phyloP scores from a whole-genome alignment of 345 rosid species.

The Gossypium bickii region DNA sequence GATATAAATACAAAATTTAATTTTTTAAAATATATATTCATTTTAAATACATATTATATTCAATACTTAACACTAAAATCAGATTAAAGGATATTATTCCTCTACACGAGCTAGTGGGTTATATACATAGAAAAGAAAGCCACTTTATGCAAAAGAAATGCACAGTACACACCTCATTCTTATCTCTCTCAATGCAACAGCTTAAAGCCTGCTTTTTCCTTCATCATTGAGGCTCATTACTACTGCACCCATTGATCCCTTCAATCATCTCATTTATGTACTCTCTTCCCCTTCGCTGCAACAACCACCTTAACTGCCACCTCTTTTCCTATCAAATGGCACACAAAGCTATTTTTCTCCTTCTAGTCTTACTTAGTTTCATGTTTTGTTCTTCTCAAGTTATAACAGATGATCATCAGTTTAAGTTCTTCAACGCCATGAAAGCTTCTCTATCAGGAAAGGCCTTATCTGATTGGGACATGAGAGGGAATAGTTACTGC shows the following conservation, averaged over 20 bases:
- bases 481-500: conserved; percentile 40
- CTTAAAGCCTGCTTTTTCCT: conserved; percentile 11
- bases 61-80: too few relatives aligned
- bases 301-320: conserved; percentile 21
- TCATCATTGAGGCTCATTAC: conserved; percentile 28
- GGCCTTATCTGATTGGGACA: conserved; percentile 55
- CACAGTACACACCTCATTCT: conserved; percentile 21
- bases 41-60: too few relatives aligned
- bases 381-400: conserved; percentile 26
- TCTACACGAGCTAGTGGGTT: conserved; percentile 12
- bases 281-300: conserved; percentile 40
- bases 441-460: conserved; percentile 49
- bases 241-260: conserved; percentile 28
- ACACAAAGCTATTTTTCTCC: conserved; percentile 22
- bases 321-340: conserved; percentile 32
- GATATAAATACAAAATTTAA: too few relatives aligned
- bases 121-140: not conserved
- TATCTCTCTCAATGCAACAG: conserved; percentile 22
- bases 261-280: conserved; percentile 41
- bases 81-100: conserved; percentile 15
- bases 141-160: conserved; percentile 60
- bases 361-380: conserved; percentile 28
- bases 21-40: too few relatives aligned
- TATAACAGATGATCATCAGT: conserved; percentile 38
- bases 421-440: conserved; percentile 62